phyloP scores from a whole-genome alignment of 345 rosid species.

The Hibiscus trionum region DNA sequence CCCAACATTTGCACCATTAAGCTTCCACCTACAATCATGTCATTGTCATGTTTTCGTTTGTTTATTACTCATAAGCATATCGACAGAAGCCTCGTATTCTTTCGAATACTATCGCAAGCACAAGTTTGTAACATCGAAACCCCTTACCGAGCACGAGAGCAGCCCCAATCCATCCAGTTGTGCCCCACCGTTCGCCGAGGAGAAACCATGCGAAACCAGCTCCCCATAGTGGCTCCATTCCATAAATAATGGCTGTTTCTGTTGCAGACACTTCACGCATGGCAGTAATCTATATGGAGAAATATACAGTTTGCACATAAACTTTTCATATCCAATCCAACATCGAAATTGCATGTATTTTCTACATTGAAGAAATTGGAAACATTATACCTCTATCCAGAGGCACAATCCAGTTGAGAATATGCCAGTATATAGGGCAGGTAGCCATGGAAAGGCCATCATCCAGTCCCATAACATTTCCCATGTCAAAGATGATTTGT shows the following conservation, averaged over 20 bases:
- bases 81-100: neutral
- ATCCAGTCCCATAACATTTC: slow-evolving; percentile 34
- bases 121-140: neutral
- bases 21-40: slow-evolving; percentile 36
- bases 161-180: slow-evolving; percentile 57
- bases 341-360: neutral
- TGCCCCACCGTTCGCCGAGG: slow-evolving; percentile 62
- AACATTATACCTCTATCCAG: slow-evolving; percentile 49
- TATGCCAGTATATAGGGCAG: slow-evolving; percentile 49
- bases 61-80: neutral
- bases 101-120: neutral
- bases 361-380: neutral
- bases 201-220: slow-evolving; percentile 70
- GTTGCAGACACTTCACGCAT: slow-evolving; percentile 56
- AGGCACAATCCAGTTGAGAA: slow-evolving; percentile 54
- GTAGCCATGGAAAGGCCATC: slow-evolving; percentile 57
- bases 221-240: slow-evolving; percentile 68
- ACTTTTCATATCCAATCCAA: too few relatives aligned
- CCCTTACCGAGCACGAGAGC: slow-evolving; percentile 48
- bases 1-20: slow-evolving; percentile 45
- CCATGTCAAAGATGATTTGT: slow-evolving; percentile 46
- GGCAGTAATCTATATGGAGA: slow-evolving; percentile 39
- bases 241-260: slow-evolving; percentile 52
- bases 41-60: neutral
- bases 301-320: too few relatives aligned